Base-by-base conservation (phyloP, 306 rosid genomes). In the Sphenostylis stenocarpa region DNA sequence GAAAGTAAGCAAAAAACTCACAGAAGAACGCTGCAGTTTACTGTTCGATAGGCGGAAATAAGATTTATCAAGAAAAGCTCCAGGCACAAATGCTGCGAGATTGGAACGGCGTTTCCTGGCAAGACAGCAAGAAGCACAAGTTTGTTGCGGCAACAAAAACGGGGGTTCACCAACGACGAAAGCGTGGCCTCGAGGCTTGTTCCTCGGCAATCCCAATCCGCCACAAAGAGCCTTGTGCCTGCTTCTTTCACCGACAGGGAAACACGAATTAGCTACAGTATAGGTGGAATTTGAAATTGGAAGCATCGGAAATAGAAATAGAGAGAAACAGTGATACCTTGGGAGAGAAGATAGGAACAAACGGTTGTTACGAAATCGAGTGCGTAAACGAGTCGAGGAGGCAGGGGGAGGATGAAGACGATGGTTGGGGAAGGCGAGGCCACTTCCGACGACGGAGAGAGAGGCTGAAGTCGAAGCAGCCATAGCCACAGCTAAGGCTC, bases 61-160 rank as follows among this genome's bases (percentile, higher is more conserved):
- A 17, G 98, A 88, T 66, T 53, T 90, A 79, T 93, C 91, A 24
- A 69, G 73, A 76, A 91, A 84, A 70, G 84, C 87, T 67, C 84
- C 77, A 3, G 91, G 86, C 15, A 67, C 45, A 49, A 86, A 78
- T 67, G 83, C 78, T 6, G 78, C 69, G 13, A 65, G 63, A 76
- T 23, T 71, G 19, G 78, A 70, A 70, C 78, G 74, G 74, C 83
- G 69, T 49, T 70, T 82, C 74, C 61, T 84, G 82, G 83, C 69
- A 74, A 82, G 82, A 67, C 88, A 87, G 84, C 96, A 86, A 75
- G 93, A 82, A 39, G 80, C 65, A 80, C 90, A 80, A 34, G 66
- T 73, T 61, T 61, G 81, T 43, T 63, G 86, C 44, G 76, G 62
- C 51, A 47, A 52, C 55, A 53, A 75, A 55, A 75, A 63, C 47